These are phyloP conservation scores for Lasiodiplodia sp. DNA, from an alignment of 2,329 filamentous ascomycete species.

Conservation along the genomic window DNA sequence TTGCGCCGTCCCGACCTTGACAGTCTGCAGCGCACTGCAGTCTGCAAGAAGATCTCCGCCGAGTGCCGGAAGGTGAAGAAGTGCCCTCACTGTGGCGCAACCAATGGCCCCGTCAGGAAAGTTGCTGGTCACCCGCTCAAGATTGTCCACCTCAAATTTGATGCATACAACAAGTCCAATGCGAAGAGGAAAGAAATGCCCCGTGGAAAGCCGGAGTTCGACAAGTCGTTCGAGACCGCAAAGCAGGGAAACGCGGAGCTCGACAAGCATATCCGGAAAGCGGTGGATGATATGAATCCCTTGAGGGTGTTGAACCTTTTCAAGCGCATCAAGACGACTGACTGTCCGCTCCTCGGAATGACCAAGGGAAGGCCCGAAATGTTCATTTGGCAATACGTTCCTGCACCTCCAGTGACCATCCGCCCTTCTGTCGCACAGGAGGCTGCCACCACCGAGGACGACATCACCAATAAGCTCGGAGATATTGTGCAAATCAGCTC, in stretches of 20 bases:
- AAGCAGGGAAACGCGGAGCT: constrained; percentile 80
- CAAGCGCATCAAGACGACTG: constrained; percentile 80
- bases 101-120: constrained; percentile 94
- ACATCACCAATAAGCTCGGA: constrained; percentile 94
- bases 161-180: constrained; percentile 85
- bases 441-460: constrained; percentile 91
- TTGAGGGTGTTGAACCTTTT: constrained; percentile 89
- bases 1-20: constrained; percentile 84
- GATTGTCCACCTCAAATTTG: constrained; percentile 91
- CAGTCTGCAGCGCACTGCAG: constrained; percentile 81
- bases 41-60: constrained; percentile 87
- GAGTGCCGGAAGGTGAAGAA: constrained; percentile 86
- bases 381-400: constrained; percentile 97
- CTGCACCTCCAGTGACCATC: constrained; percentile 92
- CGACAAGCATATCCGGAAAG: constrained; percentile 89
- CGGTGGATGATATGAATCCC: constrained; percentile 92
- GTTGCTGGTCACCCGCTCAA: constrained; percentile 83
- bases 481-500: constrained; percentile 95
- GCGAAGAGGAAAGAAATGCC: constrained; percentile 85
- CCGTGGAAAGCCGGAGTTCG: constrained; percentile 81
- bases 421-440: constrained; percentile 94
- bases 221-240: constrained; percentile 82
- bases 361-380: constrained; percentile 93
- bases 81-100: constrained; percentile 79
- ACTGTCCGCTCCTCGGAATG: constrained; percentile 91